Percentiles rank a stretch among this genome's conserved stretches.
These are phyloP conservation scores for Nepenthes gracilis DNA, from an alignment of 148 eudicot species.

Conservation along the genomic window DNA sequence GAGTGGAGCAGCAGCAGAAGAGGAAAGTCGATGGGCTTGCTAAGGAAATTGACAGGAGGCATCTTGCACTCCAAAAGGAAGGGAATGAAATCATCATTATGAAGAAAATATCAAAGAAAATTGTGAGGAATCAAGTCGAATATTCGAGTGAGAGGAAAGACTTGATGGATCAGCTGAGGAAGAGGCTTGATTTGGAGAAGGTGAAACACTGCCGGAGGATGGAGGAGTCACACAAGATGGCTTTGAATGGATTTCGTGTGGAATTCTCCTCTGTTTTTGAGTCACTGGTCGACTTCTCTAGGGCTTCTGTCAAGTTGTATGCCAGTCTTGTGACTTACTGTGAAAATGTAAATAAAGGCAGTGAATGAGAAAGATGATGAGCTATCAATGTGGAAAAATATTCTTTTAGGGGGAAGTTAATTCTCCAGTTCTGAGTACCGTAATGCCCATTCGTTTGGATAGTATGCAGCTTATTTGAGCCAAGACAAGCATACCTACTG, in stretches of 20 bases:
- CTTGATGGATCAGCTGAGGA: constrained; percentile 19
- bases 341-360: constrained; percentile 7
- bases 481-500: no score
- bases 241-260: constrained; percentile 22
- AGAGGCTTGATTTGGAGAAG: constrained; percentile 30
- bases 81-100: constrained; percentile 14
- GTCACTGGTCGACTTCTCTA: constrained; percentile 30
- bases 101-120: constrained; percentile 5
- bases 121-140: constrained; percentile 13
- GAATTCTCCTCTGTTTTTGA: constrained; percentile 47
- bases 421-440: not conserved
- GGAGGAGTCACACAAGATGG: constrained; percentile 21
- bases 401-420: not conserved
- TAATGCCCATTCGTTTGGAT: not conserved
- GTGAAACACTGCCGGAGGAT: constrained; percentile 22
- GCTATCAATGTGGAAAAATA: not conserved
- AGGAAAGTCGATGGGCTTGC: constrained; percentile 32
- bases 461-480: no score
- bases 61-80: constrained; percentile 15
- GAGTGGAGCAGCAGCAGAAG: constrained; percentile 37
- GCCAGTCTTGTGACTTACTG: constrained; percentile 21
- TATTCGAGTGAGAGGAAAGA: constrained; percentile 18
- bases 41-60: constrained; percentile 24
- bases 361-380: not conserved
- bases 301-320: constrained; percentile 30